Evolutionary conservation across 1,284 basidiomycete species (phyloP).

Genomic region (Butyriboletus appendiculatus): DNA sequence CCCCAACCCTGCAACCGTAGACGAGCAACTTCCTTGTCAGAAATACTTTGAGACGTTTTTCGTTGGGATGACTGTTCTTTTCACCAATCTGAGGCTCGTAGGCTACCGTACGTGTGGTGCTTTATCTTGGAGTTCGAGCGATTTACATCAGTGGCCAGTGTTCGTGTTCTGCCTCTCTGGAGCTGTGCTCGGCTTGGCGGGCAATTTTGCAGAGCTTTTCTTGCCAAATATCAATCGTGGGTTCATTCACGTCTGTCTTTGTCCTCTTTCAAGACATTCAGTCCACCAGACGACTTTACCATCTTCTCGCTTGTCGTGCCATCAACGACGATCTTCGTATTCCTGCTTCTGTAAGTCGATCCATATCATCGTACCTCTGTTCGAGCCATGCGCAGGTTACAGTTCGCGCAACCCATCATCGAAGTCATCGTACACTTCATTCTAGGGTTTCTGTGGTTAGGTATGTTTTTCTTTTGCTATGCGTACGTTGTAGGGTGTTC

Average conservation of each 20-base stretch:
- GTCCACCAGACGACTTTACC: conserved; percentile 58
- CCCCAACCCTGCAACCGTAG: conserved; percentile 23
- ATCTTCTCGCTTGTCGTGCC: conserved; percentile 67
- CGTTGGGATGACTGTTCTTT: conserved; percentile 53
- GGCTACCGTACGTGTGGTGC: conserved; percentile 45
- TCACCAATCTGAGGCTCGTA: conserved; percentile 50
- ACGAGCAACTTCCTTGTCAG: conserved; percentile 17
- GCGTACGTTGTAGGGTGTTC: conserved; percentile 2
- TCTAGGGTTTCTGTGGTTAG: conserved; percentile 64
- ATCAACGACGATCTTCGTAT: conserved; percentile 59
- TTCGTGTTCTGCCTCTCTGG: conserved; percentile 58
- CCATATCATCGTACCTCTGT: not conserved
- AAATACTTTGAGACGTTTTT: conserved; percentile 2
- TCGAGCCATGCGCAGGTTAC: conserved; percentile 44
- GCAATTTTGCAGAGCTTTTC: conserved; percentile 65
- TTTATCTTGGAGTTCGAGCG: not conserved
- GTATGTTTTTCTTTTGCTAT: conserved; percentile 41
- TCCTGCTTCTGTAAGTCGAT: conserved; percentile 51
- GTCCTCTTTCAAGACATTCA: not conserved
- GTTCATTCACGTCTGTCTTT: conserved; percentile 24
- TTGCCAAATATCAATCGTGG: conserved; percentile 62
- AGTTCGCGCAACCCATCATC: conserved; percentile 66
- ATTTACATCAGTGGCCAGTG: conserved; percentile 41
- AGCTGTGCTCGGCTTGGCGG: conserved; percentile 66
- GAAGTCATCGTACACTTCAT: conserved; percentile 59